phyloP scores from a whole-genome alignment of 495 filamentous ascomycete species.

The Thozetella sp. region DNA sequence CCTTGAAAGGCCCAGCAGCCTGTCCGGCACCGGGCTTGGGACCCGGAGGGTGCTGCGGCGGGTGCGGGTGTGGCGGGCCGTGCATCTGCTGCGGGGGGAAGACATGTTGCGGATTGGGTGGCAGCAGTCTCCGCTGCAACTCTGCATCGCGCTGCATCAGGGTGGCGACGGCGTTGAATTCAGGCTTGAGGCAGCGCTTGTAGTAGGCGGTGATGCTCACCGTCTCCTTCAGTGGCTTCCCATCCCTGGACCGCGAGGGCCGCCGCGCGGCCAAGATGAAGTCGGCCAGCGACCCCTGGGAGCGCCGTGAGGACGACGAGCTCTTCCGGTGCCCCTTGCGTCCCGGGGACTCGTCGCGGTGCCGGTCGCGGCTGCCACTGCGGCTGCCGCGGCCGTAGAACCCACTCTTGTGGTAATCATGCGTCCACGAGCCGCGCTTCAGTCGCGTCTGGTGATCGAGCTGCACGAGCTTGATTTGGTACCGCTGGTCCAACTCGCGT shows the following conservation, averaged over 20 bases:
- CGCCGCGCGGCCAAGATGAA: neutral
- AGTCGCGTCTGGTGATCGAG: neutral
- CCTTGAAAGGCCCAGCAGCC: neutral
- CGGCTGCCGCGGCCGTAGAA: too few species aligned
- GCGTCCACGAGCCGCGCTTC: neutral
- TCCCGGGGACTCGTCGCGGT: neutral
- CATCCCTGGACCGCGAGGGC: neutral
- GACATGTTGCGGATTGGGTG: neutral
- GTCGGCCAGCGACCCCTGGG: neutral
- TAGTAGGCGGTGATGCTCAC: slow-evolving; percentile 2
- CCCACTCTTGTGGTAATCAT: neutral
- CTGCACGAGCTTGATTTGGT: neutral
- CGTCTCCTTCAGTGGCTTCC: neutral
- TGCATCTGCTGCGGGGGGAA: slow-evolving; percentile 2
- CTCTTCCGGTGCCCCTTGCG: neutral
- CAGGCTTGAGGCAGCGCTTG: neutral
- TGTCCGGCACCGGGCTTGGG: neutral
- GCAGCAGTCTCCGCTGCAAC: neutral
- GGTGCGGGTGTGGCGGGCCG: neutral
- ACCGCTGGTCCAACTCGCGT: neutral
- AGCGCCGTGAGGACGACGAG: neutral
- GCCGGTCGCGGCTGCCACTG: neutral
- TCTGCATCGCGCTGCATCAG: neutral
- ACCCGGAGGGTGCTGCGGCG: neutral
- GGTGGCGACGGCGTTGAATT: neutral